A percentile compares a stretch with the other conserved stretches of the same genome.
Conservation (phyloP, 2,329 filamentous ascomycete genomes). For the Torrubiellomyces zombiae region DNA sequence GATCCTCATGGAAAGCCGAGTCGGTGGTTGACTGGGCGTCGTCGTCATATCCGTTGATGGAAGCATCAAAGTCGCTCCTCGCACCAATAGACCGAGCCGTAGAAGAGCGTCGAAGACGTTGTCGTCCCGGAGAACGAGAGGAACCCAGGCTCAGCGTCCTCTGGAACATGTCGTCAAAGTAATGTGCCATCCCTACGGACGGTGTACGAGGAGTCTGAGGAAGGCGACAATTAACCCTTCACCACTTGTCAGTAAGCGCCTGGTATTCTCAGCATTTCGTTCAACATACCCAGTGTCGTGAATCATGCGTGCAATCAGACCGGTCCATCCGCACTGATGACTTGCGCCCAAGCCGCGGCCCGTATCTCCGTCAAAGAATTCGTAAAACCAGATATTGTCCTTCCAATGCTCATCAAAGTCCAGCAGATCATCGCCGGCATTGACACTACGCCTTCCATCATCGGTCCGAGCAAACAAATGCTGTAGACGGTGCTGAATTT, state of each 20-base stretch:
- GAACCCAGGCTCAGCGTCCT: conserved; percentile 20
- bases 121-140: conserved; percentile 23
- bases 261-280: neutral
- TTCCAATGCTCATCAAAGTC: conserved; percentile 91
- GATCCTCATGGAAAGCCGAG: conserved; percentile 17
- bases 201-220: conserved; percentile 88
- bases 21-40: conserved; percentile 16
- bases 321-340: conserved; percentile 95
- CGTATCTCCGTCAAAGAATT: conserved; percentile 89
- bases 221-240: conserved; percentile 69
- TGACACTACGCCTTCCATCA: conserved; percentile 75
- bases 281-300: conserved; percentile 78
- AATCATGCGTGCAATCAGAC: conserved; percentile 88
- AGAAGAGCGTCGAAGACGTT: conserved; percentile 57
- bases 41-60: conserved; percentile 28
- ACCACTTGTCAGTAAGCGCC: conserved; percentile 2
- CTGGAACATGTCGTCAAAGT: conserved; percentile 80
- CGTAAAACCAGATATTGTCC: conserved; percentile 74
- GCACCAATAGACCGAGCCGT: conserved; percentile 70
- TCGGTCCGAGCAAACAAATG: conserved; percentile 77
- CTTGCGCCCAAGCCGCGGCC: conserved; percentile 81
- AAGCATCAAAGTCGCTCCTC: conserved; percentile 58
- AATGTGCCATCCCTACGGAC: conserved; percentile 68
- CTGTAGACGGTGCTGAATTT: conserved; percentile 86
- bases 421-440: conserved; percentile 66